Evolutionary conservation across 2,329 filamentous ascomycete genomes (phyloP), one percentile per base, ranked within the genome.

Genomic region (Nothophaeocryptopus gaeumannii): DNA sequence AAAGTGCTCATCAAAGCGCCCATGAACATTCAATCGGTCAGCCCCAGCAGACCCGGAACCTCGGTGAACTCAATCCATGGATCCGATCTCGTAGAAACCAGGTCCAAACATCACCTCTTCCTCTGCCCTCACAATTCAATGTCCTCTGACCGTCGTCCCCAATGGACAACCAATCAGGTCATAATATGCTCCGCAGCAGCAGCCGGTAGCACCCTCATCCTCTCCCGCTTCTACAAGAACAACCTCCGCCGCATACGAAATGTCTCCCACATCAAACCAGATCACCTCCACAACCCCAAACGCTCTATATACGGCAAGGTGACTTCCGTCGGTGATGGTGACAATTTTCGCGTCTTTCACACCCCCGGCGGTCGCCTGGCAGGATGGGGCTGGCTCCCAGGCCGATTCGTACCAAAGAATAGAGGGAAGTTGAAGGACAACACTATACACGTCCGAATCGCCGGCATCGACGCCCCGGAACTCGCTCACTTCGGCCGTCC

Each of bases 291-390:
- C 39, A 26, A 26, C 7, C 20, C 20, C 20, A 83, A 77, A 53
- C 80, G 88, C 60, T 91, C 82, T 59, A 66, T 99, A 36, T 86
- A 92, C 61, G 93, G 93, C 11, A 81, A 80, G 54, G 93, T 97
- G 36, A 96, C 92, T 10, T 90, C 88, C 60, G 93, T 99, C 16
- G 93, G 95, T 36, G 93, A 99, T 77, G 95, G 90, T 3, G 93
- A 99, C 70, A 92, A 92, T 67, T 96, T 99, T 69, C 86, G 93
- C 60, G 70, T 99, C 40, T 99, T 86, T 68, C 93, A 99, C 69
- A 97, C 90, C 0, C 93, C 93, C 0, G 92, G 92, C n/a, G 93
- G 93, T 9, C 79, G 84, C 58, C 70, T 91, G 44, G 79, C 86
- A 9, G 93, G 93, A 45, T 99, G 93, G 93, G 90, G 87, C n/a